These are phyloP conservation scores for Linum tenue DNA, from an alignment of 345 rosid genomes.

Conservation along the genomic window DNA sequence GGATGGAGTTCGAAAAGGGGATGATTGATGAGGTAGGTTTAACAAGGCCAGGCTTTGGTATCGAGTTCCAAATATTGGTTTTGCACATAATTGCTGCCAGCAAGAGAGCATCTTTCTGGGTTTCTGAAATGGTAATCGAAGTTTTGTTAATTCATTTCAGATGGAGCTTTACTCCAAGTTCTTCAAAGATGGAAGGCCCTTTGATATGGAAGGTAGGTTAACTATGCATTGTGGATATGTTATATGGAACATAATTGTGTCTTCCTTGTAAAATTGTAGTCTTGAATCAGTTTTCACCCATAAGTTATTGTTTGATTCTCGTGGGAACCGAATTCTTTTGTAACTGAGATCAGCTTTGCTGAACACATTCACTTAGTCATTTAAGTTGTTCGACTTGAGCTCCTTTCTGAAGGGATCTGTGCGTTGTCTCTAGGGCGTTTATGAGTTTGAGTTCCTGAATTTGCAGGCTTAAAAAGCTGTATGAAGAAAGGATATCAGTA, in stretches of 20 bases:
- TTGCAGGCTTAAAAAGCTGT: constrained; percentile 65
- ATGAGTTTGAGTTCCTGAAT: background rate
- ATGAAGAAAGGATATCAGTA: constrained; percentile 63
- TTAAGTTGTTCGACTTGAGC: background rate
- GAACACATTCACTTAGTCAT: background rate
- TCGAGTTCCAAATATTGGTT: too few relatives aligned
- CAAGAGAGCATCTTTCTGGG: too few relatives aligned
- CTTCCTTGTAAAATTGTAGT: too few relatives aligned
- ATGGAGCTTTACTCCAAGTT: constrained; percentile 63
- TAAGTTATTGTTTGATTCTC: too few relatives aligned
- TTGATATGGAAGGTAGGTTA: constrained; percentile 73
- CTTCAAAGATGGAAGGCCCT: constrained; percentile 71
- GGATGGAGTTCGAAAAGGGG: constrained; percentile 91
- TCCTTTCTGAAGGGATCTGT: background rate
- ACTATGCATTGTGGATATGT: background rate
- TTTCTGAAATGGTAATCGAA: background rate
- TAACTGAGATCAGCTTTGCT: background rate
- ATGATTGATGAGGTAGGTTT: constrained; percentile 60
- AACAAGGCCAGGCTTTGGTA: too few relatives aligned
- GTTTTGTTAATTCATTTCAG: constrained; percentile 31
- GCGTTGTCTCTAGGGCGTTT: background rate
- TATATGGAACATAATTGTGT: background rate
- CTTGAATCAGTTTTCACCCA: too few relatives aligned
- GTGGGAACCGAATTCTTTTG: too few relatives aligned
- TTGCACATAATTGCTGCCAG: too few relatives aligned